These are phyloP conservation scores for Herpetospermum pedunculosum DNA, from an alignment of 306 rosid genomes.

Conservation along the genomic window DNA sequence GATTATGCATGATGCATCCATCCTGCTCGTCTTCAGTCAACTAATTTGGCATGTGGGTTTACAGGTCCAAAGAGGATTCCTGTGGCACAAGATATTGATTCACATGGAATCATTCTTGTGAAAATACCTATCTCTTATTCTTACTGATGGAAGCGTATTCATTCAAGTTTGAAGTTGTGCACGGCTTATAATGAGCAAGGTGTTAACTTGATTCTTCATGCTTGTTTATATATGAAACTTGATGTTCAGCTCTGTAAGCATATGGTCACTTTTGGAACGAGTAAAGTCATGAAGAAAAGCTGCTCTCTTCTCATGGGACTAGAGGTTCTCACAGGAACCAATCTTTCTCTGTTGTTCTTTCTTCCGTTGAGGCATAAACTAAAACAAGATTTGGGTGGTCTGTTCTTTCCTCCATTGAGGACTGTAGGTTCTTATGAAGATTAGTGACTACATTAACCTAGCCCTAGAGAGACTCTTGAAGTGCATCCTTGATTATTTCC, in stretches of 20 bases:
- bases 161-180: neutral
- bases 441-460: too few species aligned
- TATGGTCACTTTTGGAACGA: neutral
- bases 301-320: neutral
- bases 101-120: neutral
- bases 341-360: neutral
- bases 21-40: neutral
- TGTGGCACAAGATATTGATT: neutral
- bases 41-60: neutral
- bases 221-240: neutral
- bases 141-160: neutral
- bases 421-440: neutral
- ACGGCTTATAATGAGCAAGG: neutral
- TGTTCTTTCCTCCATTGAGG: neutral
- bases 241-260: neutral
- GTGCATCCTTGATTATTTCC: neutral
- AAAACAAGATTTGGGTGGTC: neutral
- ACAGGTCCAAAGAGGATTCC: conserved; percentile 1
- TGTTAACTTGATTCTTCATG: neutral
- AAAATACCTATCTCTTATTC: neutral
- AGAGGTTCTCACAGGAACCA: neutral
- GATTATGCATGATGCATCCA: neutral
- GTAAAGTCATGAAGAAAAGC: neutral
- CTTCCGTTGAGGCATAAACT: neutral
- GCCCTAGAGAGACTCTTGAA: neutral